Conservation (phyloP, 1,139 yeast genomes). For the Lodderomyces beijingensis region DNA sequence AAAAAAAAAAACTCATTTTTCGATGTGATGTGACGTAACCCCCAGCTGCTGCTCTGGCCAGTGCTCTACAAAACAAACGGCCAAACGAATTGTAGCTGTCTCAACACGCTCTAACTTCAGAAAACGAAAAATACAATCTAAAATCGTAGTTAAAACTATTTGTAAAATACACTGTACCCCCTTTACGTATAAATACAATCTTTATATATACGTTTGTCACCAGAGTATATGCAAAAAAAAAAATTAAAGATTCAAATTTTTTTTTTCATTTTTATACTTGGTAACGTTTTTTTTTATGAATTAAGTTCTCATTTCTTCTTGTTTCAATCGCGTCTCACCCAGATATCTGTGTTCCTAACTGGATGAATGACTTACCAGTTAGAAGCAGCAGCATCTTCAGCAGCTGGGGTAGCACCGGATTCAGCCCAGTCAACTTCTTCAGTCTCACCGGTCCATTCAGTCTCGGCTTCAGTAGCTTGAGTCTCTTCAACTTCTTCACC, state of each 20-base stretch:
- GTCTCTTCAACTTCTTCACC: constrained; percentile 49
- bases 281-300: too few relatives aligned
- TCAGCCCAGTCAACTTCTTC: constrained; percentile 64
- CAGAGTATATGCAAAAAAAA: too few relatives aligned
- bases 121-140: not conserved
- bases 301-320: too few relatives aligned
- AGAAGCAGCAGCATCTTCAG: constrained; percentile 74
- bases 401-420: constrained; percentile 65
- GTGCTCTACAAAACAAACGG: too few relatives aligned
- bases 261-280: too few relatives aligned
- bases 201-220: constrained; percentile 3
- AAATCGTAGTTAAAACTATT: constrained; percentile 4
- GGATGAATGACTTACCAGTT: constrained; percentile 34
- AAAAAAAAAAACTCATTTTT: not conserved
- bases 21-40: not conserved
- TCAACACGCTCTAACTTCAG: too few relatives aligned
- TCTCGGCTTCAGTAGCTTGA: constrained; percentile 46
- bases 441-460: constrained; percentile 54
- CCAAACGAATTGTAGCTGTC: too few relatives aligned
- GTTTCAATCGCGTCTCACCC: too few relatives aligned
- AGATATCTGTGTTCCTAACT: not conserved
- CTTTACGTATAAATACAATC: constrained; percentile 5
- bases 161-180: constrained; percentile 14
- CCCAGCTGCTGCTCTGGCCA: too few relatives aligned
- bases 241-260: too few relatives aligned